Evolutionary conservation across 257 asterid genomes (phyloP).

Genomic region (Plantago major): DNA sequence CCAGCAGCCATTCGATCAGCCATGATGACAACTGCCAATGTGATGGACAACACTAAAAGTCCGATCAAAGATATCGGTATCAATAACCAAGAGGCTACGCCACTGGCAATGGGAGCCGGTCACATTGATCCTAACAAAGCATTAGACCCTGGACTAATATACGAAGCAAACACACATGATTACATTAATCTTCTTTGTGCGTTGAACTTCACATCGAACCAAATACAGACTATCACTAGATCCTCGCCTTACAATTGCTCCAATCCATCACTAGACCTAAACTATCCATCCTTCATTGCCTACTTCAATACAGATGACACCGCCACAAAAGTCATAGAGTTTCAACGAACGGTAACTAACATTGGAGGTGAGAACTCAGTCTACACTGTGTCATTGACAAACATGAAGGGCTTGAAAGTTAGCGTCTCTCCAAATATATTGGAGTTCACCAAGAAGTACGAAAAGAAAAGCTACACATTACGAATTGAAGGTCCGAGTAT

Average conservation of each 20-base stretch:
- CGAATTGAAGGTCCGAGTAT: background rate
- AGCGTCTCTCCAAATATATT: background rate
- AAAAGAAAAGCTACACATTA: background rate
- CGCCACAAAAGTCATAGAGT: background rate
- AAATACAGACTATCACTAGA: background rate
- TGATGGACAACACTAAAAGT: background rate
- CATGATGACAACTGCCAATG: constrained; percentile 3
- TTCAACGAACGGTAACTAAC: constrained; percentile 1
- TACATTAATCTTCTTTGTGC: constrained; percentile 6
- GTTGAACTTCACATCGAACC: constrained; percentile 6
- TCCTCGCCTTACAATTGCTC: constrained; percentile 2
- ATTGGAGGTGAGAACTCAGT: background rate
- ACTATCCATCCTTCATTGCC: constrained; percentile 9
- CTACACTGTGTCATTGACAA: background rate
- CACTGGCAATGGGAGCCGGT: constrained; percentile 8
- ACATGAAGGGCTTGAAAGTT: background rate
- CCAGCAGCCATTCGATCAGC: constrained; percentile 9
- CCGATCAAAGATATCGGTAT: constrained; percentile 4
- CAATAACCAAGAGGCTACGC: constrained; percentile 5
- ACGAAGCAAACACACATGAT: constrained; percentile 2
- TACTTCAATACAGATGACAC: background rate
- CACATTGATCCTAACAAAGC: constrained; percentile 2
- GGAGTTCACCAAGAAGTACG: constrained; percentile 1
- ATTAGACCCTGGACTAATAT: constrained; percentile 1
- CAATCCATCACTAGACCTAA: constrained; percentile 4